Evolutionary conservation across 371 early-diverging fungal genomes (phyloP), one percentile per base, ranked within the genome.

Genomic region (Syncephalis fuscata): DNA sequence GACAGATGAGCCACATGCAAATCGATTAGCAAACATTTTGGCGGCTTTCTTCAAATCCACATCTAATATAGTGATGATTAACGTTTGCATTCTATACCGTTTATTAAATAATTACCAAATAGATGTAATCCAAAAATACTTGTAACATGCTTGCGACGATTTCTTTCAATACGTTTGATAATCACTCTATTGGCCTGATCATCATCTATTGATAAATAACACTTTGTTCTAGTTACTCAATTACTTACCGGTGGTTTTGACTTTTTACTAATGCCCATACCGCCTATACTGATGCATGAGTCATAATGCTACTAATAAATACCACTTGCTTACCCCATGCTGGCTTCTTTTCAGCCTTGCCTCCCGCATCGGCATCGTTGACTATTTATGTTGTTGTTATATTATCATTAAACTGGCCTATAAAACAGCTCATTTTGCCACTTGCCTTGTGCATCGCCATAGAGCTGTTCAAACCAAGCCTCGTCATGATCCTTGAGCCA

Each of bases 1-100:
- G 27, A 91, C 92, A 2, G 88, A 86, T 11, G 88, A 76, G 43
- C 92, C 92, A 61, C 87, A 85, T 1, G 92, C 92, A 62, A 88
- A 92, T 64, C 80, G 80, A 54, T 74, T 84, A 41, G 92, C 89
- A 68, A 92, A 91, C 60, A 75, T 63, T 62, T 95, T 95, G 55
- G 92, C 85, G 2, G 88, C 90, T 62, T 88, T 90, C 59, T 92
- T 93, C 57, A 95, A 65, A 54, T 92, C 93, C 39, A 93, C 80
- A 47, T 76, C 85, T 86, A 59, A 26, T 23, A 41, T 17, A 45
- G 8, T 21, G 41, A 19, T 21, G 45, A 23, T 11, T n/a, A 24
- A 21, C 38, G 10, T 8, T 20, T 38, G 46, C 20, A 21, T 10
- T 8, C n/a, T 8, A 17, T 25, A 14, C 39, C 11, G 20, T 44